These are phyloP conservation scores for Didymella glomerata DNA, from an alignment of 2,329 filamentous ascomycete species.

Conservation along the genomic window DNA sequence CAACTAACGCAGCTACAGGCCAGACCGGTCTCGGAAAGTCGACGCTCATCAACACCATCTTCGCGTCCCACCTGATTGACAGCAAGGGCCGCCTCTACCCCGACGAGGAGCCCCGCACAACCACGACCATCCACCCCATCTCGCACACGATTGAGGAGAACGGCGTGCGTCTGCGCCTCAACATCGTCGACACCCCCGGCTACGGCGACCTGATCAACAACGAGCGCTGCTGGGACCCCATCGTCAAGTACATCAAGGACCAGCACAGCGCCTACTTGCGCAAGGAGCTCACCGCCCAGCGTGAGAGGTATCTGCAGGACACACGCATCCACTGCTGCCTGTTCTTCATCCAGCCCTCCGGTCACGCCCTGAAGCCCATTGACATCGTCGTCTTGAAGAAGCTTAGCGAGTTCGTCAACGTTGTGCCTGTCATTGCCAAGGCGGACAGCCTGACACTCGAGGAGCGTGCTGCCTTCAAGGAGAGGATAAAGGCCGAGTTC, in stretches of 20 bases:
- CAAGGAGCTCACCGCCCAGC: slow-evolving; percentile 98
- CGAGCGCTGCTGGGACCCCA: slow-evolving; percentile 99
- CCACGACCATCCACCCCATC: slow-evolving; percentile 96
- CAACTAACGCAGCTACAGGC: slow-evolving; percentile 63
- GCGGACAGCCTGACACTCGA: slow-evolving; percentile 95
- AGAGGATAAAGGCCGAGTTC: slow-evolving; percentile 98
- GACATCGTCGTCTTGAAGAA: slow-evolving; percentile 99
- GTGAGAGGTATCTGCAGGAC: slow-evolving; percentile 98
- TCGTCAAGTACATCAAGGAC: slow-evolving; percentile 99
- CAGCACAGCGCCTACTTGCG: slow-evolving; percentile 99
- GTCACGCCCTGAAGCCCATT: slow-evolving; percentile 98
- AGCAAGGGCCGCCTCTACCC: slow-evolving; percentile 95
- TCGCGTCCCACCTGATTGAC: slow-evolving; percentile 98
- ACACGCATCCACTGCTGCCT: slow-evolving; percentile 99
- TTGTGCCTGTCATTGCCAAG: slow-evolving; percentile 98
- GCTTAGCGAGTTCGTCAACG: slow-evolving; percentile 98
- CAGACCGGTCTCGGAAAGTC: slow-evolving; percentile 99
- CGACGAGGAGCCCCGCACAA: slow-evolving; percentile 91
- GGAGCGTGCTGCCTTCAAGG: slow-evolving; percentile 96
- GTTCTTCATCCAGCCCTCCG: slow-evolving; percentile 99
- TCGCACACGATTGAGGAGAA: slow-evolving; percentile 99
- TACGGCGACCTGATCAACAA: slow-evolving; percentile 99
- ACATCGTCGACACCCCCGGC: slow-evolving; percentile 98
- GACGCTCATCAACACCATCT: slow-evolving; percentile 99
- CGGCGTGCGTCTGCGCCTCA: slow-evolving; percentile 93